A percentile compares a stretch with the other conserved stretches of the same genome.
Conservation (phyloP, 768 basidiomycete species). For the Termitomyces sp. region DNA sequence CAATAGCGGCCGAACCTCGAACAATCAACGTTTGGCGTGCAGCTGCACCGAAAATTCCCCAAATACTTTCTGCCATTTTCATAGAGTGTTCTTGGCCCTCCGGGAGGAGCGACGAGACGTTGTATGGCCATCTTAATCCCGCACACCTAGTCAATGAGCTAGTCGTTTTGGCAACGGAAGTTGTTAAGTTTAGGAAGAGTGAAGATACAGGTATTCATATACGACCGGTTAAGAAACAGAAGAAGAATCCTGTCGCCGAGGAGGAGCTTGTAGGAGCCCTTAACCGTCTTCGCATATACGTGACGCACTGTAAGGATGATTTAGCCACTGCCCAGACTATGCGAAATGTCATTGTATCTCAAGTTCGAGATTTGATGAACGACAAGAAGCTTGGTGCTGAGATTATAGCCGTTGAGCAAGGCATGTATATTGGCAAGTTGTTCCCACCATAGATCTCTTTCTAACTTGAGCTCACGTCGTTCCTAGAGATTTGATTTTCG, state of each 20-base stretch:
- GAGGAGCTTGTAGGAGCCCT: conserved; percentile 50
- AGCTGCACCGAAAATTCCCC: conserved; percentile 73
- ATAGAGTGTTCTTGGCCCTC: conserved; percentile 92
- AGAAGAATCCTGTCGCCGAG: conserved; percentile 30
- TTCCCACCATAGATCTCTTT: neutral
- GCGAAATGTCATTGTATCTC: conserved; percentile 63
- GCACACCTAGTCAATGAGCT: conserved; percentile 78
- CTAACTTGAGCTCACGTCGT: neutral
- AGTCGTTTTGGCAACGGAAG: conserved; percentile 59
- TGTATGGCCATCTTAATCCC: conserved; percentile 88
- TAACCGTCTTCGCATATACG: conserved; percentile 59
- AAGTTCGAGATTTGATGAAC: conserved; percentile 62
- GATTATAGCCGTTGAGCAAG: conserved; percentile 70
- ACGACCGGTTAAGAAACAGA: conserved; percentile 32
- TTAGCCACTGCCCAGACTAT: conserved; percentile 50
- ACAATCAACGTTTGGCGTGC: conserved; percentile 75
- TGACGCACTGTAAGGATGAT: conserved; percentile 87
- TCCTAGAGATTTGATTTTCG: conserved; percentile 29
- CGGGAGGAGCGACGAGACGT: conserved; percentile 55
- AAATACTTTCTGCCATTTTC: conserved; percentile 72
- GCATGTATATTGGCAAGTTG: conserved; percentile 73
- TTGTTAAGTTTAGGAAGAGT: conserved; percentile 39
- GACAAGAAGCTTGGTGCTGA: conserved; percentile 63
- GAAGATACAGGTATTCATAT: conserved; percentile 18
- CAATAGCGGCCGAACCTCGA: conserved; percentile 50